Base-by-base conservation (phyloP, 2,329 filamentous ascomycete genomes). In the Colletotrichum musae region DNA sequence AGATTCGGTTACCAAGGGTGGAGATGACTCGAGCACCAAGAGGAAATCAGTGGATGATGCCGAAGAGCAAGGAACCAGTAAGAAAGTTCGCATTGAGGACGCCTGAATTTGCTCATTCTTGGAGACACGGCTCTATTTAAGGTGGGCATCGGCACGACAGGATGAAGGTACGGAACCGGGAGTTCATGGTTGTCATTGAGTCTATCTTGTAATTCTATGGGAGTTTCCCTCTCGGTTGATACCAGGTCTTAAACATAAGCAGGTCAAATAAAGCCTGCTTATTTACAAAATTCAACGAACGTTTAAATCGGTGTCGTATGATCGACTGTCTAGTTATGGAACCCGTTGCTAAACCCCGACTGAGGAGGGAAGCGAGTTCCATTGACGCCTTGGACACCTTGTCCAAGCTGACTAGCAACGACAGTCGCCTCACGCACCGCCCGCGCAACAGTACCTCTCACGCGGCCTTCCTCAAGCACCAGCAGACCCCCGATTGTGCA, bases 401-500 rank as follows among this genome's bases (percentile, higher is more conserved):
- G 68, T 6, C 86, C 89, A 7, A 93, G 80, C 79, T 92, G 87
- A 72, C 89, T 89, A 16, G 92, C 92, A 53, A 93, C 89, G 54
- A 89, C 87, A 4, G 91, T 91, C 13, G 92, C 90, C 78, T 94
- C 91, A 61, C 91, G 85, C 15, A 94, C 88, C 3, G 92, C 92
- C 74, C 88, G 87, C 1, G 91, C 86, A 18, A 94, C 85, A 0
- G 87, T 87, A 5, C 91, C 91, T 73, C 92, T 87, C 7, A 94
- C 88, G 9, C 86, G 83, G 10, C 91, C 91, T 75, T 95, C 92
- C 79, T 95, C 93, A 6, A 95, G 81, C 5, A 92, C 90, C 74
- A 94, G 77, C 58, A 95, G 79, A 0, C 93, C 93, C 2, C 89
- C 90, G 71, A 94, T 94, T 5, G 92, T 94, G 79, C 92, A 94